Base-by-base conservation (phyloP, 495 filamentous ascomycete genomes). In the Hypoxylon subgilvum region DNA sequence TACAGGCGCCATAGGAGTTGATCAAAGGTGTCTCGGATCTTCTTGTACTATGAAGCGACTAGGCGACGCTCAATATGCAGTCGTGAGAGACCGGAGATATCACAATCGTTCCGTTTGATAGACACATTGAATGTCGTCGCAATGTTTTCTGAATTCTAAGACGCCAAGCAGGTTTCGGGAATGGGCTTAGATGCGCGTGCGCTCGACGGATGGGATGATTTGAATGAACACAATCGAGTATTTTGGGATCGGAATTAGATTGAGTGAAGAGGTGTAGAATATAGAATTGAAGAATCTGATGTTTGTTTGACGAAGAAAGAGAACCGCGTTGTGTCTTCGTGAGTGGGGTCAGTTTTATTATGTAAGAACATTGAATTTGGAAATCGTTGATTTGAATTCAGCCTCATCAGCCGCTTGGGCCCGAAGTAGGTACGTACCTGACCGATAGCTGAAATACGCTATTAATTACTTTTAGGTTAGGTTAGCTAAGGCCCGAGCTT, bases 1-100 rank as follows among this genome's bases (percentile, higher is more conserved):
- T 49, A 74, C 58, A 27, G 77, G 76, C 58, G 76, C 73, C 77
- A 80, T 79, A n/a, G 42, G 59, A 25, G 46, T 21, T 32, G 25
- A 50, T 6, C 30, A 3, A 13, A 31, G 7, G 13, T 25, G 13
- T 41, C 22, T 4, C 10, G 28, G 6, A 19, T 45, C 52, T 45
- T 52, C 31, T 45, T 40, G 54, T 40, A 42, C 48, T 45, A 43
- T 32, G 35, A 57, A 41, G 47, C 52, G 42, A 49, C 50, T 48
- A 52, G 22, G 50, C 18, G 31, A 28, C 42, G 53, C 54, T 42
- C 41, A 52, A 63, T 54, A 32, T 48, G 43, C 42, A 52, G 52
- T 46, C 18, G 43, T 41, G 14, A 46, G 50, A 45, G 57, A 63
- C 31, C 23, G 13, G 39, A 44, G 27, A 12, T 51, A 48, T 60